Evolutionary conservation across 139 green algal species (phyloP).

Genomic region (Chlamydomonas sp.): DNA sequence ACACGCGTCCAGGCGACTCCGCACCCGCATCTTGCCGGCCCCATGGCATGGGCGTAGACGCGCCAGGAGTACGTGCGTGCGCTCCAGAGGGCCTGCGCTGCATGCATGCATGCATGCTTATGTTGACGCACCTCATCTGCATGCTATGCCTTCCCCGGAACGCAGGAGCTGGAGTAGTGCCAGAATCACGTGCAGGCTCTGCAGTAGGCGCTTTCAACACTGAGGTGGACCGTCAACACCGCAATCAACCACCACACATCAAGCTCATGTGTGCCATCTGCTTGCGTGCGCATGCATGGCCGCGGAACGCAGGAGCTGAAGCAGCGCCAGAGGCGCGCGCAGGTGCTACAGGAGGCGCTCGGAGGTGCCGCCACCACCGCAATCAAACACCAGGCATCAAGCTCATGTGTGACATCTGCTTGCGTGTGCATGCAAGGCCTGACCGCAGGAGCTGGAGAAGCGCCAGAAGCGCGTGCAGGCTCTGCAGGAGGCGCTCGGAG

Average conservation of each 20-base stretch:
- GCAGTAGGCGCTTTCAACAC: too few species aligned
- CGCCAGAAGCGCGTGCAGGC: slow-evolving; percentile 36
- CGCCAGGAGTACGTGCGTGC: not conserved
- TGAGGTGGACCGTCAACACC: not conserved
- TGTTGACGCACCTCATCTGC: not conserved
- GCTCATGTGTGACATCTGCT: too few species aligned
- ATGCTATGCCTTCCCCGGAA: too few species aligned
- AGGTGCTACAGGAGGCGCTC: slow-evolving; percentile 39
- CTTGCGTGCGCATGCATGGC: slow-evolving; percentile 26
- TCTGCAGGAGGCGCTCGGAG: slow-evolving; percentile 41
- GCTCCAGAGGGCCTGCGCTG: not conserved
- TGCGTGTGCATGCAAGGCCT: slow-evolving; percentile 28
- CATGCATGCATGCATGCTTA: not conserved
- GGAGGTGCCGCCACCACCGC: slow-evolving; percentile 40
- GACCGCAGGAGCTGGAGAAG: slow-evolving; percentile 46
- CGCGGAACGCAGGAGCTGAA: slow-evolving; percentile 45
- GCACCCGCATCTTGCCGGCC: too few species aligned
- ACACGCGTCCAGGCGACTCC: too few species aligned
- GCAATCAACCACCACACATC: not conserved
- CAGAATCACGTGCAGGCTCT: not conserved
- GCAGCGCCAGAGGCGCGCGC: slow-evolving; percentile 34
- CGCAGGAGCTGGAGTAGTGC: not conserved
- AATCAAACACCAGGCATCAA: slow-evolving; percentile 38
- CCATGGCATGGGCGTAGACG: too few species aligned
- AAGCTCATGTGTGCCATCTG: too few species aligned